A percentile compares a stretch with the other conserved stretches of the same genome.
Conservation (phyloP, 2,329 filamentous ascomycete genomes). For the Fusarium armeniacum region DNA sequence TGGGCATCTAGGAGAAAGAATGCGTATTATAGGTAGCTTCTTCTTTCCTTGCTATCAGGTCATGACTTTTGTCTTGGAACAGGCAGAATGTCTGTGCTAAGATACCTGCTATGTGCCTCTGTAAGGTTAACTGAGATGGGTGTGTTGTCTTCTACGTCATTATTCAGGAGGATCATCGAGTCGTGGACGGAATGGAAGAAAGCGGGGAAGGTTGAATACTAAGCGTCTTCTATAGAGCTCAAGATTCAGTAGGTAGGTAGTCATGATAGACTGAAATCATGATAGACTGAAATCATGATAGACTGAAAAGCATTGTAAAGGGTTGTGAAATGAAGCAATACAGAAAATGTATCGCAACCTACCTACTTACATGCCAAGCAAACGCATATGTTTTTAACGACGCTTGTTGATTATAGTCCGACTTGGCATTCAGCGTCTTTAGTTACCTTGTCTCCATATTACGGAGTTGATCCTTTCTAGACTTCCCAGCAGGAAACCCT, state of each 20-base stretch:
- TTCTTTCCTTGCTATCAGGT: background rate
- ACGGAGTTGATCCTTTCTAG: background rate
- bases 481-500: background rate
- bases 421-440: conserved; percentile 19
- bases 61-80: background rate
- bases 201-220: background rate
- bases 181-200: conserved; percentile 1
- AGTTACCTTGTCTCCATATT: background rate
- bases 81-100: conserved; percentile 5
- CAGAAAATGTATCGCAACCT: background rate
- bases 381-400: background rate
- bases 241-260: background rate
- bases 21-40: background rate
- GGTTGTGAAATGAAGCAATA: background rate
- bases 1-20: background rate
- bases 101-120: background rate
- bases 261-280: background rate
- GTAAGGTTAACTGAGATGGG: background rate
- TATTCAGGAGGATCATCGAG: conserved; percentile 1
- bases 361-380: background rate
- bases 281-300: background rate
- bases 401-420: conserved; percentile 7
- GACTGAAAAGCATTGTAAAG: background rate
- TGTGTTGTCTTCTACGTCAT: conserved; percentile 32
- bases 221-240: conserved; percentile 8